A percentile compares a stretch with the other conserved stretches of the same genome.
Conservation (phyloP, 495 filamentous ascomycete species). For the Podospora bellae-mahoneyi region DNA sequence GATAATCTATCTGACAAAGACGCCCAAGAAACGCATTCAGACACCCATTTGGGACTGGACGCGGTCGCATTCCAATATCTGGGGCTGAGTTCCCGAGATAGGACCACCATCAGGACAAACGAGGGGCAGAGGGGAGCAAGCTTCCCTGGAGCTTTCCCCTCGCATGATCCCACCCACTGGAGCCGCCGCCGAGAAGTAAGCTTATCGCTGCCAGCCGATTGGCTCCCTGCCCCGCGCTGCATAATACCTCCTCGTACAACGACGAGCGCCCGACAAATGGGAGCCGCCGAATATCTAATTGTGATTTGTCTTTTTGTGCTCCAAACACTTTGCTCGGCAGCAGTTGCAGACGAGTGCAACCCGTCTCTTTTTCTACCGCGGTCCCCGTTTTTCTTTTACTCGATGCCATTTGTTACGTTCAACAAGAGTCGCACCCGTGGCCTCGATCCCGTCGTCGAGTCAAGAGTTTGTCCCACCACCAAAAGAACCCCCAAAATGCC, state of each 20-base stretch:
- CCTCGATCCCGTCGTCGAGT: neutral
- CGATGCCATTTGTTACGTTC: neutral
- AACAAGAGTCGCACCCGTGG: neutral
- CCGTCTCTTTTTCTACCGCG: neutral
- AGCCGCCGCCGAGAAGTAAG: slow-evolving; percentile 4
- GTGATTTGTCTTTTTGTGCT: slow-evolving; percentile 9
- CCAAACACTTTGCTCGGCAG: slow-evolving; percentile 2
- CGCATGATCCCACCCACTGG: slow-evolving; percentile 8
- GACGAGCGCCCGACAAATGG: slow-evolving; percentile 1
- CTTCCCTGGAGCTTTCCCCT: neutral
- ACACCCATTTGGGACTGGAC: slow-evolving; percentile 1
- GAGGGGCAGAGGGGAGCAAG: neutral
- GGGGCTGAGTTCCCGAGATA: slow-evolving; percentile 13
- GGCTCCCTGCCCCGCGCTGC: neutral
- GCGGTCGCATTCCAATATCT: slow-evolving; percentile 9
- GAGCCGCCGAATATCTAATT: slow-evolving; percentile 7
- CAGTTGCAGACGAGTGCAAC: neutral
- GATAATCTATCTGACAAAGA: neutral
- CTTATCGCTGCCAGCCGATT: slow-evolving; percentile 13
- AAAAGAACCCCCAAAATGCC: neutral
- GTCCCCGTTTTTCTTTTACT: neutral
- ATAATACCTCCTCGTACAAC: slow-evolving; percentile 13
- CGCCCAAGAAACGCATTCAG: neutral
- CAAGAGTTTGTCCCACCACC: neutral
- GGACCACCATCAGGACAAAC: neutral